Evolutionary conservation across 116 monocot genomes (phyloP).

Genomic region (Dioscorea cayenensis): DNA sequence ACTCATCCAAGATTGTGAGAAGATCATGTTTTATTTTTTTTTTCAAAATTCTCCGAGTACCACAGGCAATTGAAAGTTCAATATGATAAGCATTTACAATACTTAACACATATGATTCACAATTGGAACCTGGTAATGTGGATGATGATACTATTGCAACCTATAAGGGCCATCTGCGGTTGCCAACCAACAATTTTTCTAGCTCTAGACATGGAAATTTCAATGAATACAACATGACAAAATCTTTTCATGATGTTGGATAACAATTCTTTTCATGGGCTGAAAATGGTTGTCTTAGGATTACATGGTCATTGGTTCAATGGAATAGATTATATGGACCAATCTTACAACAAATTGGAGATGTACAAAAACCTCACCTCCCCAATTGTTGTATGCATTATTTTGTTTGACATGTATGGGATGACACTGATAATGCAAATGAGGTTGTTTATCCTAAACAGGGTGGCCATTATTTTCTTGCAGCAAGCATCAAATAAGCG

Average conservation of each 20-base stretch:
- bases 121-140: conserved; percentile 20
- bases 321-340: conserved; percentile 83
- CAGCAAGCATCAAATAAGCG: conserved; percentile 46
- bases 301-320: conserved; percentile 83
- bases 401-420: conserved; percentile 92
- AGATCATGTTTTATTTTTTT: conserved; percentile 74
- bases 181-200: conserved; percentile 50
- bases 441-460: conserved; percentile 87
- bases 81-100: conserved; percentile 51
- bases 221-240: conserved; percentile 15
- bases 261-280: conserved; percentile 77
- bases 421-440: conserved; percentile 73
- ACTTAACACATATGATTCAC: conserved; percentile 8
- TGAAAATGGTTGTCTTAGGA: conserved; percentile 74
- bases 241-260: conserved; percentile 41
- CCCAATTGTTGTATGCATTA: conserved; percentile 69
- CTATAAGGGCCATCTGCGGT: conserved; percentile 24
- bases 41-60: conserved; percentile 58
- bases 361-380: conserved; percentile 44
- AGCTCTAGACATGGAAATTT: conserved; percentile 66
- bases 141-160: conserved; percentile 30
- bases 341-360: conserved; percentile 27
- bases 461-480: conserved; percentile 86
- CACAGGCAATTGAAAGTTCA: conserved; percentile 33
- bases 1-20: conserved; percentile 74